Conservation (phyloP, 306 rosid species). For the Quercus agrifolia region DNA sequence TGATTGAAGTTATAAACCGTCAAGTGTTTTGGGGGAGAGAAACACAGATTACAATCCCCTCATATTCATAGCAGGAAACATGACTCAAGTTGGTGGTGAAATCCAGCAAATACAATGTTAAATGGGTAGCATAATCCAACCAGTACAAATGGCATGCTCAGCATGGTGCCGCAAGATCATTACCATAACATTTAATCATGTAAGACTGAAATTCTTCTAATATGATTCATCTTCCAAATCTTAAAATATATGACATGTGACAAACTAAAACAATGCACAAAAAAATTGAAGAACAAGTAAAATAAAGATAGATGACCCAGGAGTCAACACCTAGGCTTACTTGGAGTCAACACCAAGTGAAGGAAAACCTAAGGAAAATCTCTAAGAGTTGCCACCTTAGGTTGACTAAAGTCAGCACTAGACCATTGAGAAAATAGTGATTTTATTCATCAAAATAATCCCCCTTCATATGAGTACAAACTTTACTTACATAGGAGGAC, state of each 20-base stretch:
- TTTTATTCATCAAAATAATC: too few species aligned
- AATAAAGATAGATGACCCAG: too few species aligned
- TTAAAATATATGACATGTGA: background rate
- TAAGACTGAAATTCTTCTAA: background rate
- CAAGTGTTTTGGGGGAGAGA: background rate
- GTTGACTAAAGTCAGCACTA: too few species aligned
- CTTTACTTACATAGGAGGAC: too few species aligned
- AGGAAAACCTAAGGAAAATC: too few species aligned
- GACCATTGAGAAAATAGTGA: too few species aligned
- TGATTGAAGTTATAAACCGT: background rate
- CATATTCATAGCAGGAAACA: background rate
- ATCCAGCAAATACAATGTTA: background rate
- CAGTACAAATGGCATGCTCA: background rate
- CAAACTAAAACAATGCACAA: too few species aligned
- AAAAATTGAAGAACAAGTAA: too few species aligned
- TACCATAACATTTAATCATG: background rate
- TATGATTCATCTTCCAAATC: background rate
- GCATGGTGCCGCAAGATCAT: background rate
- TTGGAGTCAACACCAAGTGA: too few species aligned
- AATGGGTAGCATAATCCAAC: background rate
- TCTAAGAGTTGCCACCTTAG: too few species aligned
- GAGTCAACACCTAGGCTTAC: too few species aligned
- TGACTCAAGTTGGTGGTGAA: background rate
- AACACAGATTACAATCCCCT: background rate
- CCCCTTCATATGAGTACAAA: too few species aligned